phyloP scores from a whole-genome alignment of 2,329 filamentous ascomycete species.

The Pseudocercospora cruenta region DNA sequence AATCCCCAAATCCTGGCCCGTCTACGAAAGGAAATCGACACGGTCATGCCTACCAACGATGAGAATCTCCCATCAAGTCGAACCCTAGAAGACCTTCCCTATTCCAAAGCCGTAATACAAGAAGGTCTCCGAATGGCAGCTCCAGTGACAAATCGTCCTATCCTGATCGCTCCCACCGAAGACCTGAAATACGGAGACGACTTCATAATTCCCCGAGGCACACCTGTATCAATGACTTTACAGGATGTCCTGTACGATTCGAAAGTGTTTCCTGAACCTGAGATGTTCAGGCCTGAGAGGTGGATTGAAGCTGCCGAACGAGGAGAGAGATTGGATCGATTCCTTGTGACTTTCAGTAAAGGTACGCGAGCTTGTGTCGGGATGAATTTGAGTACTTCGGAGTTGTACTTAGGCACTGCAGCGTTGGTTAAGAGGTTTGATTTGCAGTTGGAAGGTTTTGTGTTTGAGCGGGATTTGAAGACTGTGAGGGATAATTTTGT shows the following conservation, averaged over 20 bases:
- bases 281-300: conserved; percentile 10
- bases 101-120: conserved; percentile 22
- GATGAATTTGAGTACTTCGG: conserved; percentile 15
- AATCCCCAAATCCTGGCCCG: neutral
- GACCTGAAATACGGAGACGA: conserved; percentile 12
- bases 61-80: neutral
- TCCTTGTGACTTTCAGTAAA: conserved; percentile 17
- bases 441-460: conserved; percentile 11
- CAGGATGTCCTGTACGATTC: conserved; percentile 4
- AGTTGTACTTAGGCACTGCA: conserved; percentile 12
- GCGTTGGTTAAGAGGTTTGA: conserved; percentile 13
- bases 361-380: conserved; percentile 17
- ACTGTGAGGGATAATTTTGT: conserved; percentile 13
- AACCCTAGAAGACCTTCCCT: conserved; percentile 24
- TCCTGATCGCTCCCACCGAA: conserved; percentile 30
- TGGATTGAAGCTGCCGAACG: conserved; percentile 10
- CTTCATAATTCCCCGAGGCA: conserved; percentile 19
- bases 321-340: conserved; percentile 10
- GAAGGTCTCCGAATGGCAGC: conserved; percentile 32
- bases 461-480: conserved; percentile 5
- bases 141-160: conserved; percentile 26
- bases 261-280: conserved; percentile 6
- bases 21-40: conserved; percentile 7
- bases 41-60: neutral
- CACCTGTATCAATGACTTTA: conserved; percentile 8